Evolutionary conservation across 345 rosid species (phyloP).

Genomic region (Kernera saxatilis): DNA sequence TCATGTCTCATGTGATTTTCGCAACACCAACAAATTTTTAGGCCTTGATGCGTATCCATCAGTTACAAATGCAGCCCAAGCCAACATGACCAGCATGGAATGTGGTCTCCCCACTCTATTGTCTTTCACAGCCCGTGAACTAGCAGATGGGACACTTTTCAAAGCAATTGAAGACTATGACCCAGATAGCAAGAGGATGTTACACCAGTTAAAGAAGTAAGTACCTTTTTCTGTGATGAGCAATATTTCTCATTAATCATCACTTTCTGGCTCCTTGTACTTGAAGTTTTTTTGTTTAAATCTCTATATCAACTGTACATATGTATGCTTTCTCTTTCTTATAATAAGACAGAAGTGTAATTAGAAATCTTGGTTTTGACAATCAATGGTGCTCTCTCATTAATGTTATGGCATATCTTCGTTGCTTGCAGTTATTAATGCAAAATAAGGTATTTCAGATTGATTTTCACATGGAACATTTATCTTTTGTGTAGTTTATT

Average conservation of each 20-base stretch:
- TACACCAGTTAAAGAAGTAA: constrained; percentile 75
- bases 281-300: neutral
- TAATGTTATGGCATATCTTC: neutral
- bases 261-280: constrained; percentile 1
- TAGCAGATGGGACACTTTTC: constrained; percentile 93
- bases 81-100: constrained; percentile 75
- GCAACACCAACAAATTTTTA: neutral
- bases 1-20: neutral
- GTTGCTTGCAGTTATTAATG: neutral
- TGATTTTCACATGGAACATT: neutral
- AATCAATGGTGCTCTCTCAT: neutral
- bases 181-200: constrained; percentile 83
- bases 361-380: neutral
- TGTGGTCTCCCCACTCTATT: constrained; percentile 84
- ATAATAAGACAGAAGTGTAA: neutral
- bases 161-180: constrained; percentile 94
- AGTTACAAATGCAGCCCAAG: constrained; percentile 45
- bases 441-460: neutral
- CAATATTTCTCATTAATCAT: neutral
- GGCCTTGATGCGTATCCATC: constrained; percentile 64
- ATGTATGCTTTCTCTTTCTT: neutral
- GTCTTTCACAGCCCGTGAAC: constrained; percentile 94
- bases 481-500: neutral
- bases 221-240: constrained; percentile 8
- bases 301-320: neutral